Percentiles rank a stretch among this genome's conserved stretches.
phyloP scores from a whole-genome alignment of 2,329 filamentous ascomycete species.

The Xenoacremonium recifei region DNA sequence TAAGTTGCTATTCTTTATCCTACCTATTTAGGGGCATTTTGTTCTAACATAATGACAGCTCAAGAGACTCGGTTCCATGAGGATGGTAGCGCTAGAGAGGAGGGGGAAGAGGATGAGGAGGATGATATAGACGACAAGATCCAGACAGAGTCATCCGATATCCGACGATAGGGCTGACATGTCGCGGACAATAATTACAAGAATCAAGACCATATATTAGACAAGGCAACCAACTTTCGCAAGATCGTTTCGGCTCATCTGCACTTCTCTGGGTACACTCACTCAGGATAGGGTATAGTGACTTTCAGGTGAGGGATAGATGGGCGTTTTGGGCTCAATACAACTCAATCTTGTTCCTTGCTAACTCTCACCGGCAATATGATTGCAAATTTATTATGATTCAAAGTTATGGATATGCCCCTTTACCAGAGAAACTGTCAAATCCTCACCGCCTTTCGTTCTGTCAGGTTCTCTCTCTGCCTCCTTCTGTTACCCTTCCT shows the following conservation, averaged over 20 bases:
- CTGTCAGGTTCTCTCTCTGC: too few relatives aligned
- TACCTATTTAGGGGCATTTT: not conserved
- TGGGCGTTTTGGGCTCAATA: too few relatives aligned
- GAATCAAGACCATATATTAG: not conserved
- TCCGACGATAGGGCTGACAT: not conserved
- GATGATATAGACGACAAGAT: slow-evolving; percentile 9
- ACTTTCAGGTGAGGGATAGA: too few relatives aligned
- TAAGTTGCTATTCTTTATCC: slow-evolving; percentile 41
- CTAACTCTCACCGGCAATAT: too few relatives aligned
- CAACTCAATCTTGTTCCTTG: too few relatives aligned
- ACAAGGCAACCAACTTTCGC: not conserved
- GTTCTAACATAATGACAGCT: slow-evolving; percentile 38
- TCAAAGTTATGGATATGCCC: too few relatives aligned
- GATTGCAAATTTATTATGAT: too few relatives aligned
- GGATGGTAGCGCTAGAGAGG: slow-evolving; percentile 42
- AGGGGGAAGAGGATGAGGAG: slow-evolving; percentile 24
- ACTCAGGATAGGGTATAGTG: too few relatives aligned
- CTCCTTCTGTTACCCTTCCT: too few relatives aligned
- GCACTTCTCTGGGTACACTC: not conserved
- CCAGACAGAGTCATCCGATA: not conserved
- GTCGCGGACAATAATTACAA: not conserved
- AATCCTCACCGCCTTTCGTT: too few relatives aligned
- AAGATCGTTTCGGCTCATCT: not conserved
- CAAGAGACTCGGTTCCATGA: slow-evolving; percentile 60
- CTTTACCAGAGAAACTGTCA: too few relatives aligned